Conservation (phyloP, 148 eudicot species). For the Gaultheria prostrata region DNA sequence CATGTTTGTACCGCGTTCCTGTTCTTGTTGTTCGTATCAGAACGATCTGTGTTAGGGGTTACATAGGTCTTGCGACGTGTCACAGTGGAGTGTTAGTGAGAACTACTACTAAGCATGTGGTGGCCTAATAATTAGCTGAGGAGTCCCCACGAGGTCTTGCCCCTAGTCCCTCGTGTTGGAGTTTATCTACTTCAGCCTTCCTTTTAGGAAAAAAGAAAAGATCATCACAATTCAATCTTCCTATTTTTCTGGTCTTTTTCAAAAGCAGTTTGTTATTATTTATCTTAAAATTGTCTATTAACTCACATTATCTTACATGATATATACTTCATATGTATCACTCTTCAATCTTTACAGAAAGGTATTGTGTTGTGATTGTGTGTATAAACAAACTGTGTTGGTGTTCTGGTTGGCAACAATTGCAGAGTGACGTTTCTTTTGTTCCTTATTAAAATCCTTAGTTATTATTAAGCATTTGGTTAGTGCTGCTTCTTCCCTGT, state of each 20-base stretch:
- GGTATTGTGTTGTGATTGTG: neutral
- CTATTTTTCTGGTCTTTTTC: neutral
- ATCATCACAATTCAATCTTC: neutral
- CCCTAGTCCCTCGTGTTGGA: neutral
- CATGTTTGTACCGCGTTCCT: neutral
- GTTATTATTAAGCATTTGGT: slow-evolving; percentile 6
- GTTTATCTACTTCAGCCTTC: neutral
- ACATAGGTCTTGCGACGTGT: neutral
- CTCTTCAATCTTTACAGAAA: neutral
- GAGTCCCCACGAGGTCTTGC: neutral
- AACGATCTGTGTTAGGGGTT: neutral
- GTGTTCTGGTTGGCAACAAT: neutral
- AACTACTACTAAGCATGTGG: neutral
- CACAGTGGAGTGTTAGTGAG: neutral
- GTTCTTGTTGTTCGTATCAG: neutral
- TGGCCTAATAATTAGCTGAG: neutral
- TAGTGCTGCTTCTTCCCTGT: neutral
- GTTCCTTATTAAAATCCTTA: neutral
- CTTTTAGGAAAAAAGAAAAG: neutral
- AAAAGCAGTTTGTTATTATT: neutral
- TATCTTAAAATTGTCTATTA: neutral
- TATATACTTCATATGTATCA: neutral
- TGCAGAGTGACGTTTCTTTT: neutral
- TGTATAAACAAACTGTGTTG: neutral
- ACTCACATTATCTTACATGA: neutral